phyloP scores from a whole-genome alignment of 441 rosid species.

The Populus hybrid region DNA sequence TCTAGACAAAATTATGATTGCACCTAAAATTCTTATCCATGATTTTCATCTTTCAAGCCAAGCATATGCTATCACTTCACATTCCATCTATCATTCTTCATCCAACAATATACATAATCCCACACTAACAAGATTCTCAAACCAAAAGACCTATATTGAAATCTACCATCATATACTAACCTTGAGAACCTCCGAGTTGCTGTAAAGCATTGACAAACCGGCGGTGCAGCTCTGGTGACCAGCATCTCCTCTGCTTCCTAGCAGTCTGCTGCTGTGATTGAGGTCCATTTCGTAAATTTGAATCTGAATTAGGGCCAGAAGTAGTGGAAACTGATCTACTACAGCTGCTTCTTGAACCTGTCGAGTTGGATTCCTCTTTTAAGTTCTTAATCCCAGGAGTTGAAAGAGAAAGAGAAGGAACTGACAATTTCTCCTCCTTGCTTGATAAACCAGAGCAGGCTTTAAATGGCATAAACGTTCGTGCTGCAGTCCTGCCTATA shows the following conservation, averaged over 20 bases:
- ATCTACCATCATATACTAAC: conserved; percentile 32
- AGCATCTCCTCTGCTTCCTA: conserved; percentile 93
- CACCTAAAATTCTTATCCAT: not conserved
- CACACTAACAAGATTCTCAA: not conserved
- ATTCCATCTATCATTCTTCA: not conserved
- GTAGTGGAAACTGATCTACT: conserved; percentile 41
- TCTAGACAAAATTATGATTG: not conserved
- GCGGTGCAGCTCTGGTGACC: conserved; percentile 93
- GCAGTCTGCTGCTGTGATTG: conserved; percentile 49
- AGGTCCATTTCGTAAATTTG: conserved; percentile 35
- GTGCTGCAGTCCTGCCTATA: conserved; percentile 30
- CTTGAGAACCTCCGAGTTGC: conserved; percentile 91
- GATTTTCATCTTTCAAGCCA: not conserved
- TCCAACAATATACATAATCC: conserved; percentile 1
- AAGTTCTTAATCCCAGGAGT: conserved; percentile 49
- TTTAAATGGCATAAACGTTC: conserved; percentile 43
- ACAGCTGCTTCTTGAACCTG: conserved; percentile 38
- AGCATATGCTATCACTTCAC: not conserved
- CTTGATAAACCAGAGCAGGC: conserved; percentile 26
- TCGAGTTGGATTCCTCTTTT: conserved; percentile 51
- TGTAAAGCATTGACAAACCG: conserved; percentile 78
- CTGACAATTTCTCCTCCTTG: conserved; percentile 42
- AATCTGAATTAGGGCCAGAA: conserved; percentile 40
- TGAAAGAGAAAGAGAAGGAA: conserved; percentile 51
- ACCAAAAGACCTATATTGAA: not conserved